Conservation (phyloP, 805 yeast genomes). For the Wickerhamomyces canadensis region DNA sequence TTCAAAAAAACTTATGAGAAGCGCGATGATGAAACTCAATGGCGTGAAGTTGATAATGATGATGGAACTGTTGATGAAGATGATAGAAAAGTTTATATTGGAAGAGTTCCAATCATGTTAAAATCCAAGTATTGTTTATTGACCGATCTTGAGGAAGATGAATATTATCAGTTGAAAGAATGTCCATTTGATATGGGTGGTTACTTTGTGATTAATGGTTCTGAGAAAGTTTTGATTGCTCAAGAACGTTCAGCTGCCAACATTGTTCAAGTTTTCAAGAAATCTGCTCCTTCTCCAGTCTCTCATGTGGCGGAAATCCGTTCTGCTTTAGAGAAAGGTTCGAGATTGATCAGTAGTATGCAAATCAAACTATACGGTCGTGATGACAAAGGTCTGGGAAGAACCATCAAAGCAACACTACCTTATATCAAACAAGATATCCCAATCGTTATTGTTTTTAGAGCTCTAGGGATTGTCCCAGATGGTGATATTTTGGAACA, state of each 20-base stretch:
- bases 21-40: conserved; percentile 66
- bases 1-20: conserved; percentile 82
- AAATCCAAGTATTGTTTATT: conserved; percentile 94
- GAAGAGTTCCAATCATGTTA: conserved; percentile 97
- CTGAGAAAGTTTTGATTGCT: conserved; percentile 96
- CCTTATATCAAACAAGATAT: conserved; percentile 96
- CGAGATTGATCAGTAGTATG: conserved; percentile 87
- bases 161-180: conserved; percentile 91
- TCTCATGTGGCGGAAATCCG: conserved; percentile 96
- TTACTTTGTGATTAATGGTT: conserved; percentile 95
- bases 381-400: conserved; percentile 66
- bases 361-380: conserved; percentile 89
- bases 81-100: conserved; percentile 83
- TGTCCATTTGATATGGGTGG: conserved; percentile 99
- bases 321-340: conserved; percentile 95
- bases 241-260: conserved; percentile 99
- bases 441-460: conserved; percentile 93
- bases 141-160: conserved; percentile 85
- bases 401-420: conserved; percentile 90
- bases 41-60: conserved; percentile 54
- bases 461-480: conserved; percentile 97
- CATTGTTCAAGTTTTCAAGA: conserved; percentile 96
- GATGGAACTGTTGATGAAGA: conserved; percentile 55
- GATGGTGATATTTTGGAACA: conserved; percentile 99
- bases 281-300: conserved; percentile 95